Base-by-base conservation (phyloP, 2,329 filamentous ascomycete genomes). In the Ascochyta rabiei region DNA sequence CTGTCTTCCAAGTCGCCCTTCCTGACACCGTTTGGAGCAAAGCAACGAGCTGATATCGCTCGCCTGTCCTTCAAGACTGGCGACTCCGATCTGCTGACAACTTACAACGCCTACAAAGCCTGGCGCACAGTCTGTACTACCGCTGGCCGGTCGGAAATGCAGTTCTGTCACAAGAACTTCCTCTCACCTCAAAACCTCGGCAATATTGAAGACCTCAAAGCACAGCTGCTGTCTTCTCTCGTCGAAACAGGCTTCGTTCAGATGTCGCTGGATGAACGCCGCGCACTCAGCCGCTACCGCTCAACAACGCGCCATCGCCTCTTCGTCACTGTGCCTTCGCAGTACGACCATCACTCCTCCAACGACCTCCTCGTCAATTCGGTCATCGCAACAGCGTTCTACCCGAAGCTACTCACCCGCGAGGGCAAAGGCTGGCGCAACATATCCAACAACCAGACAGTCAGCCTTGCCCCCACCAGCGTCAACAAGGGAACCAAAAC, bases 1-100 rank as follows among this genome's bases (percentile, higher is more conserved):
- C 77, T 99, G 1, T 96, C 93, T 2, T 96, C 92, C 24, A 99
- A 98, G 72, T 96, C 93, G 0, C 95, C 93, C 0, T 98, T 98
- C 72, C 83, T 93, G 0, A 89, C 90, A 2, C 90, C 93, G 0
- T 91, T 96, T 73, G 90, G 91, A 2, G 89, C 92, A 41, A 87
- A 90, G 46, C 83, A 87, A 35, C 91, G 96, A 69, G 91, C 91
- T 31, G 90, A 97, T 63, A 85, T 87, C 19, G 89, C 91, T 0
- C 85, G 91, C 2, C 82, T 89, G 53, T 85, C 85, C 4, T 99
- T 96, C 78, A 89, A 89, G 59, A 86, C 89, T 64, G 85, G 91
- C 19, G 91, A 97, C 73, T 98, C 95, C 0, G 95, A 99, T 72
- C 82, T 98, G 0, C 80, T 98, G 10, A 98, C 95, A 0, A 84